These are phyloP conservation scores for Magnolia officinalis DNA, from an alignment of 164 flowering plant species.

Conservation along the genomic window DNA sequence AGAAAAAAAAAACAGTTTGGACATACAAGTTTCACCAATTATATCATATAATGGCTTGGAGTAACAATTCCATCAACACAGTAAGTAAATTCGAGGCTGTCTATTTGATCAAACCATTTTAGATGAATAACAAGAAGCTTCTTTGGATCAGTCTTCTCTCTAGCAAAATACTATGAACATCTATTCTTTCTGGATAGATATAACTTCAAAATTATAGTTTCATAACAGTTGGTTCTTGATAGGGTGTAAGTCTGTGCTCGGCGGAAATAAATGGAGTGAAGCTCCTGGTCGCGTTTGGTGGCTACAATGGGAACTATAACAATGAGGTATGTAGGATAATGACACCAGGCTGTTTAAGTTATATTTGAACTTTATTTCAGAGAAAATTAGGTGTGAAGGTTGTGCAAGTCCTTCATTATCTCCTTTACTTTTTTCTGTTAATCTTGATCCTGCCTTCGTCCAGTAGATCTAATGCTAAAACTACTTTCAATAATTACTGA, in stretches of 20 bases:
- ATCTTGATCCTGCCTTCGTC: background rate
- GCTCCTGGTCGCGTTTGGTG: slow-evolving; percentile 86
- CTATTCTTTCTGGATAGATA: background rate
- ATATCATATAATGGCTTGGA: too few relatives aligned
- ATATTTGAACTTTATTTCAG: too few relatives aligned
- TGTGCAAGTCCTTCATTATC: background rate
- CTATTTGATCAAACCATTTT: too few relatives aligned
- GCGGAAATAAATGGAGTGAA: slow-evolving; percentile 52
- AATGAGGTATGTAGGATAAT: slow-evolving; percentile 56
- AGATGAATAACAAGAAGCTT: too few relatives aligned
- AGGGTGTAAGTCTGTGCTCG: slow-evolving; percentile 82
- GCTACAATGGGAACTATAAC: slow-evolving; percentile 88
- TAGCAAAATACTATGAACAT: background rate
- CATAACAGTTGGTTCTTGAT: slow-evolving; percentile 14
- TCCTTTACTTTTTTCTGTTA: background rate
- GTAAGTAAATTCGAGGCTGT: too few relatives aligned
- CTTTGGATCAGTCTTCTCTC: background rate
- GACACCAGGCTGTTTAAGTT: too few relatives aligned
- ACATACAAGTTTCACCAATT: too few relatives aligned
- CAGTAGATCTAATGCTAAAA: background rate
- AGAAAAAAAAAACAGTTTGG: too few relatives aligned
- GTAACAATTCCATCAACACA: too few relatives aligned
- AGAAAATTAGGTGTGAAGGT: too few relatives aligned
- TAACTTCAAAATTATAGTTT: background rate
- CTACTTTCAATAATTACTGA: background rate